Percentiles rank a stretch among this genome's conserved stretches.
These are phyloP conservation scores for Fraxinus ornus DNA, from an alignment of 305 asterid species.

Conservation along the genomic window DNA sequence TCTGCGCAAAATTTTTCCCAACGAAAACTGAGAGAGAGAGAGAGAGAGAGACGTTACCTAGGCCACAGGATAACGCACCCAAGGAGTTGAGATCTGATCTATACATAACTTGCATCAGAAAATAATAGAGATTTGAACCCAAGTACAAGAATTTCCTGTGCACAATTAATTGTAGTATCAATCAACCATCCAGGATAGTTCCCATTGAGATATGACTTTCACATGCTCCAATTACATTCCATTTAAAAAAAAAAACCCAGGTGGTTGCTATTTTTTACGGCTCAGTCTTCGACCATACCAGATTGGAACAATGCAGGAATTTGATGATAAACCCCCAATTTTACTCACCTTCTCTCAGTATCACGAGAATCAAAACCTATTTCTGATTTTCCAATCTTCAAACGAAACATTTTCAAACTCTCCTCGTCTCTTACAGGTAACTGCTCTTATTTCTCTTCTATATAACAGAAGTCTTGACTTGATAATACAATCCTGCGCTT, in stretches of 20 bases:
- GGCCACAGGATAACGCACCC: slow-evolving; percentile 11
- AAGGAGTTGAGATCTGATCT: slow-evolving; percentile 27
- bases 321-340: slow-evolving; percentile 6
- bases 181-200: slow-evolving; percentile 13
- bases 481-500: slow-evolving; percentile 35
- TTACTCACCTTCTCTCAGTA: slow-evolving; percentile 13
- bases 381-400: slow-evolving; percentile 21
- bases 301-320: slow-evolving; percentile 25
- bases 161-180: slow-evolving; percentile 35
- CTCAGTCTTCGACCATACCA: slow-evolving; percentile 24
- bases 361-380: slow-evolving; percentile 18
- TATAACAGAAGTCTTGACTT: slow-evolving; percentile 21
- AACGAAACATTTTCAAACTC: slow-evolving; percentile 25
- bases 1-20: slow-evolving; percentile 25
- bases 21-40: not conserved
- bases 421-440: slow-evolving; percentile 15
- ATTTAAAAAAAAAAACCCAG: not conserved
- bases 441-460: slow-evolving; percentile 27
- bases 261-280: slow-evolving; percentile 16
- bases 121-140: slow-evolving; percentile 28
- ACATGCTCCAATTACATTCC: slow-evolving; percentile 12
- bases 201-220: slow-evolving; percentile 4
- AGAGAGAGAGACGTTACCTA: not conserved
- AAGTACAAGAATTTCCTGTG: slow-evolving; percentile 31
- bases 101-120: slow-evolving; percentile 32